Percentiles rank a stretch among this genome's conserved stretches.
Evolutionary conservation across 1,284 basidiomycete genomes (phyloP).

Genomic region (Paramarasmius palmivorus): DNA sequence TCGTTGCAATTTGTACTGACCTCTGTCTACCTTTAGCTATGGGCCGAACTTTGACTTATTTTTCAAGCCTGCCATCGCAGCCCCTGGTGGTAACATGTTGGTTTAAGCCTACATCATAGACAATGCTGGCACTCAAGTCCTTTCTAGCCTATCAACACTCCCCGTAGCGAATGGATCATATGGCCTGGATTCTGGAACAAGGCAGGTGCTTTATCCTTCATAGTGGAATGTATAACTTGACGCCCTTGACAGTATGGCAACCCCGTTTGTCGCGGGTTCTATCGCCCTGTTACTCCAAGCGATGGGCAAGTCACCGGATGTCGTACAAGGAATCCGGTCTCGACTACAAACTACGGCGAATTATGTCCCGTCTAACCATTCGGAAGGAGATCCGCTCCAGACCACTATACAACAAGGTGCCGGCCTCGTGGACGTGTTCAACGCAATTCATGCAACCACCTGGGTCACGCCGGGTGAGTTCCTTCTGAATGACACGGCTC

Average conservation of each 20-base stretch:
- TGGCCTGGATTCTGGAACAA: not conserved
- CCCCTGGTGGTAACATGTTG: constrained; percentile 44
- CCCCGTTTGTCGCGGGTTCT: not conserved
- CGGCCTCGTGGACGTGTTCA: constrained; percentile 65
- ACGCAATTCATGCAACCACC: constrained; percentile 58
- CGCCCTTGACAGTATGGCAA: not conserved
- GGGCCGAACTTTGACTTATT: constrained; percentile 38
- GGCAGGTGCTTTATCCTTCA: not conserved
- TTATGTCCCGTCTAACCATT: not conserved
- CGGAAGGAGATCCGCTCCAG: constrained; percentile 44
- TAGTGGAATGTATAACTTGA: not conserved
- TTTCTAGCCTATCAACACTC: not conserved
- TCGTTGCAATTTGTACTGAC: not conserved
- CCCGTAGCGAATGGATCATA: not conserved
- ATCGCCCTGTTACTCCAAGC: not conserved
- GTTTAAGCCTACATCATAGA: not conserved
- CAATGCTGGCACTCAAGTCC: not conserved
- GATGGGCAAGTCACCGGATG: not conserved
- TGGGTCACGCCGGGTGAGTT: constrained; percentile 60
- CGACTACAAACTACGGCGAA: not conserved
- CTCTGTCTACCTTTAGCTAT: not conserved
- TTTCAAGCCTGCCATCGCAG: constrained; percentile 39
- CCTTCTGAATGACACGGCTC: constrained; percentile 69
- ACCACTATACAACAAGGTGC: constrained; percentile 67
- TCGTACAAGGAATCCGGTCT: not conserved